Base-by-base conservation (phyloP, 306 rosid species). In the Cucurbita ficifolia region DNA sequence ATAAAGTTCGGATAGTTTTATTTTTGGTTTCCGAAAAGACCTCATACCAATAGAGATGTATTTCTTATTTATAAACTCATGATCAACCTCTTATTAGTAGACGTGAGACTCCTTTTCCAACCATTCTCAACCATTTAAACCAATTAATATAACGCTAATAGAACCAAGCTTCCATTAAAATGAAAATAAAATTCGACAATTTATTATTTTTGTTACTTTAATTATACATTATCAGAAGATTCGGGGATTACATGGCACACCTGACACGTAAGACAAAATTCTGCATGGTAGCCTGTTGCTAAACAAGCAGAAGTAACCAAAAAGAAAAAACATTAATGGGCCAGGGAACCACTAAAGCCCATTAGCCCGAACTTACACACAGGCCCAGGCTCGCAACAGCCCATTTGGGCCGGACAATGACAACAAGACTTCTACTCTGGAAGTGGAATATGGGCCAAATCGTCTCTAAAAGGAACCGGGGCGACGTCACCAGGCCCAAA, bases 381-480 rank as follows among this genome's bases (percentile, higher is more conserved):
- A n/a, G 10, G 72, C 52, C 72, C n/a, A 21, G 19, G 12, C 45
- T 29, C 4, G 43, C 10, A 35, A 35, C 6, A 53, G 12, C 16
- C 38, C 38, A 8, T 56, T 56, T 56, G 62, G 36, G 62, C 62
- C 10, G 62, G 35, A 22, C 16, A 24, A 33, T 12, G 5, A 45
- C 49, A 45, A 29, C 17, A 24, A 22, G 6, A 3, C 63, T 21
- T 78, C 43, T 83, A 87, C 17, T 76, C 35, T 1, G 96, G 96
- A 0, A 78, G 65, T 45, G 88, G 83, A 10, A 86, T 72, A 69
- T 82, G 85, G 6, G 82, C 88, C 78, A 92, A 81, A 64, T 92
- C 92, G 79, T 90, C 87, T 81, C 89, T 86, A 24, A 76, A 85
- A 24, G 92, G 93, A 38, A 74, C 52, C 5, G 14, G 68, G 8